Percentiles rank a stretch among this genome's conserved stretches.
Conservation (phyloP, 768 basidiomycete genomes). For the Phaffia australis region DNA sequence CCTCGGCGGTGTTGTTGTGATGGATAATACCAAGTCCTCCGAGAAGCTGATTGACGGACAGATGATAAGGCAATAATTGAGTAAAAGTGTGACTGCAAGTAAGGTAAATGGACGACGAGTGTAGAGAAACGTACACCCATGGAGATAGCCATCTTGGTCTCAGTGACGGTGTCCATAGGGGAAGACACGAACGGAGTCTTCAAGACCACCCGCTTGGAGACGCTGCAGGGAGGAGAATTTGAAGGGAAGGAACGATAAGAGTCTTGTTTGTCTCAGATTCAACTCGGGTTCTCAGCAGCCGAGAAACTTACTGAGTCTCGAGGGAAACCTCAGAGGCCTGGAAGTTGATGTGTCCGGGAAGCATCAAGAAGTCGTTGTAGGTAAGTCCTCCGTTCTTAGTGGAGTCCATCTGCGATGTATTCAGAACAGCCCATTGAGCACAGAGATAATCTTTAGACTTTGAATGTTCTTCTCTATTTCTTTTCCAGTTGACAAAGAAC, state of each 20-base stretch:
- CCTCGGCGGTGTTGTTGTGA: constrained; percentile 64
- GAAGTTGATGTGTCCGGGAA: constrained; percentile 95
- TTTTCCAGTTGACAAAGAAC: not conserved
- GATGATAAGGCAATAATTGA: not conserved
- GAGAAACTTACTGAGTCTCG: constrained; percentile 49
- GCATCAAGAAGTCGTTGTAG: constrained; percentile 90
- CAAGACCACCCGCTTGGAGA: constrained; percentile 78
- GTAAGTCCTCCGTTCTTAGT: constrained; percentile 79
- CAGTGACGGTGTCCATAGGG: constrained; percentile 99
- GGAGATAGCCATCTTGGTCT: constrained; percentile 46
- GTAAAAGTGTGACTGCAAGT: no score
- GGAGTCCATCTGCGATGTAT: constrained; percentile 54
- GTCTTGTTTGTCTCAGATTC: constrained; percentile 2
- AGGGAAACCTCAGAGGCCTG: constrained; percentile 51
- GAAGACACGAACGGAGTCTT: constrained; percentile 96
- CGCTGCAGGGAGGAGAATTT: constrained; percentile 35
- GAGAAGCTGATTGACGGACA: constrained; percentile 47
- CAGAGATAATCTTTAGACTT: no score
- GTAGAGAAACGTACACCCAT: constrained; percentile 28
- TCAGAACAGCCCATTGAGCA: not conserved
- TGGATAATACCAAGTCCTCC: constrained; percentile 98
- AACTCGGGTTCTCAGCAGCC: not conserved
- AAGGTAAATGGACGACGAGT: not conserved
- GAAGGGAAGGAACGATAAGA: constrained; percentile 7
- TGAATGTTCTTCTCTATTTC: no score